Conservation (phyloP, 306 rosid species). For the Crotalaria pallida region DNA sequence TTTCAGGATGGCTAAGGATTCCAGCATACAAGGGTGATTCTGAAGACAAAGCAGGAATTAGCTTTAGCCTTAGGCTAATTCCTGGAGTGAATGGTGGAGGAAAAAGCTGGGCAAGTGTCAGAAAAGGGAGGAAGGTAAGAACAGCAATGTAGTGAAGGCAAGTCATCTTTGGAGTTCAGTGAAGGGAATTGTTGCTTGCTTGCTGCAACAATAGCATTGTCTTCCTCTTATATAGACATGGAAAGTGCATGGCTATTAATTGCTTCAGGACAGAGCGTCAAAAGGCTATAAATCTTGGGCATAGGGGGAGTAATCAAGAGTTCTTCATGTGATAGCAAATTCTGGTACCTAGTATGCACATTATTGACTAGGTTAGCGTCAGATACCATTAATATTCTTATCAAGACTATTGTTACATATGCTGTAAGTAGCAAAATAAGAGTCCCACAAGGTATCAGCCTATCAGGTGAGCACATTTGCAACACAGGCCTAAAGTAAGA, state of each 20-base stretch:
- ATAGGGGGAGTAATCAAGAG: no score
- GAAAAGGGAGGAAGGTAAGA: neutral
- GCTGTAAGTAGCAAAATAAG: no score
- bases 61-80: neutral
- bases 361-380: no score
- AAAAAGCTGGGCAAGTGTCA: neutral
- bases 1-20: neutral
- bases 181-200: neutral
- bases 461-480: no score
- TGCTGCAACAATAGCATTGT: neutral
- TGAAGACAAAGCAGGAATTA: neutral
- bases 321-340: no score
- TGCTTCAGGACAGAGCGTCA: no score
- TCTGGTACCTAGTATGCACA: no score
- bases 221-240: neutral
- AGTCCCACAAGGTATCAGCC: no score
- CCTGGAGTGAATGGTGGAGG: neutral
- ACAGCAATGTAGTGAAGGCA: neutral
- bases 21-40: neutral
- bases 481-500: no score
- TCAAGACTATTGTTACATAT: no score
- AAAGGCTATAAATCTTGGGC: no score
- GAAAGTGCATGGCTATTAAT: neutral
- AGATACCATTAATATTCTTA: no score
- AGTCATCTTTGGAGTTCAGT: neutral